These are phyloP conservation scores for Heterobasidion occidentale DNA, from an alignment of 1,284 basidiomycete species.

Conservation along the genomic window DNA sequence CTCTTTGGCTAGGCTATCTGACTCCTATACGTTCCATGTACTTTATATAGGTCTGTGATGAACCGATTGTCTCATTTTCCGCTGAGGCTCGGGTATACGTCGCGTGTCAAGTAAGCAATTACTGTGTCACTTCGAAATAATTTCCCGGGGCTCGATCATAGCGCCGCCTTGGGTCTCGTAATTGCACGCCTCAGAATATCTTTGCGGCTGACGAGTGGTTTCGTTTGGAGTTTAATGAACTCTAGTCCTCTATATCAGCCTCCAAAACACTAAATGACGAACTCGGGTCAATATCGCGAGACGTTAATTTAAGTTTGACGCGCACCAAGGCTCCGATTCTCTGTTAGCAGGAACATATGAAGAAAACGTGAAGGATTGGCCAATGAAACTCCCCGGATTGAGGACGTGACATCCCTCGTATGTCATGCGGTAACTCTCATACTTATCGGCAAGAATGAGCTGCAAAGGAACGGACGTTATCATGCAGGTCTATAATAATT, in stretches of 20 bases:
- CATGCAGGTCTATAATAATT: constrained; percentile 2
- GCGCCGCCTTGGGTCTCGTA: background rate
- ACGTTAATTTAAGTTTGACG: too few species aligned
- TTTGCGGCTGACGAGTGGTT: background rate
- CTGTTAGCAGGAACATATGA: constrained; percentile 76
- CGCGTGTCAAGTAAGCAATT: too few species aligned
- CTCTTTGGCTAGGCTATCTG: background rate
- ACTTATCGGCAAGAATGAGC: constrained; percentile 95
- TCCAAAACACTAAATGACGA: background rate
- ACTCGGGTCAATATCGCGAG: too few species aligned
- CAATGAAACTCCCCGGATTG: constrained; percentile 90
- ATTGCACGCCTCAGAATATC: background rate
- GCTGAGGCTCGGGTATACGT: too few species aligned
- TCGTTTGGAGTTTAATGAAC: background rate
- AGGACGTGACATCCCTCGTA: constrained; percentile 99
- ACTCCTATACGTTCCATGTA: background rate
- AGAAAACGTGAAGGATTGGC: constrained; percentile 77
- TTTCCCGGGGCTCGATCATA: too few species aligned
- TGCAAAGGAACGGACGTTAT: constrained; percentile 22
- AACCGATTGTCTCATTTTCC: too few species aligned
- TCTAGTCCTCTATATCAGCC: background rate
- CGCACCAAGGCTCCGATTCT: constrained; percentile 74
- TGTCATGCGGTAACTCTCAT: constrained; percentile 92
- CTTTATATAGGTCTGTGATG: too few species aligned
- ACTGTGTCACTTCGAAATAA: background rate